Base-by-base conservation (phyloP, 257 asterid genomes). In the Fraxinus pennsylvanica region DNA sequence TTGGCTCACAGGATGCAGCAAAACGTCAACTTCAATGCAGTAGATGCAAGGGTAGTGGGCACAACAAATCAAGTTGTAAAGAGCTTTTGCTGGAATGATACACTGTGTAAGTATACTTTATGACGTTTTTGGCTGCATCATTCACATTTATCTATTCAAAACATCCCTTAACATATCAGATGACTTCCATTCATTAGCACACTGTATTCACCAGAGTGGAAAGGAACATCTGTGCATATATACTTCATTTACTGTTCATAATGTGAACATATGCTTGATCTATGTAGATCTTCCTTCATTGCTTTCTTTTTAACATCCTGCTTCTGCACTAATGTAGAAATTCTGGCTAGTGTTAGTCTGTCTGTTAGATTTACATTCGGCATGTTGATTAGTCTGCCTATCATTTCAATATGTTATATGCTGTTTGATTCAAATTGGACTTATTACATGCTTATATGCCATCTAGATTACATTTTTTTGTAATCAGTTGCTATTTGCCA, bases 41-140 rank as follows among this genome's bases (percentile, higher is more conserved):
- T 81, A 88, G 87, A 79, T 96, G 99, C 91, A 96, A 93, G 87
- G 94, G 92, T 61, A 88, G 91, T 1, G 99, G 99, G 70, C 99
- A 96, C 82, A 96, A 92, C 87, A 96, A 93, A 84, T 91, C 98
- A 45, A 90, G 96, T 52, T 96, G 99, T 90, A 96, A 91, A 85
- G 98, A 90, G 89, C 65, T 90, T 75, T 67, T 88, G 85, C 17
- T 27, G 36, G 96, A 90, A 76, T 79, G 85, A 76, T 63, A 88
- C 88, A 78, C 38, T 74, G 22, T 70, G 73, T 80, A 76, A 74
- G 86, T 87, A 69, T 39, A 35, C 69, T 22, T 72, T 69, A 35
- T 85, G 57, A 74, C 71, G 29, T 30, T 82, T 68, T 74, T 36
- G 32, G 76, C 65, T 35, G 71, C 77, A 47, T 19, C 39, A n/a